These are phyloP conservation scores for Didymella glomerata DNA, from an alignment of 2,329 filamentous ascomycete genomes.

Conservation along the genomic window DNA sequence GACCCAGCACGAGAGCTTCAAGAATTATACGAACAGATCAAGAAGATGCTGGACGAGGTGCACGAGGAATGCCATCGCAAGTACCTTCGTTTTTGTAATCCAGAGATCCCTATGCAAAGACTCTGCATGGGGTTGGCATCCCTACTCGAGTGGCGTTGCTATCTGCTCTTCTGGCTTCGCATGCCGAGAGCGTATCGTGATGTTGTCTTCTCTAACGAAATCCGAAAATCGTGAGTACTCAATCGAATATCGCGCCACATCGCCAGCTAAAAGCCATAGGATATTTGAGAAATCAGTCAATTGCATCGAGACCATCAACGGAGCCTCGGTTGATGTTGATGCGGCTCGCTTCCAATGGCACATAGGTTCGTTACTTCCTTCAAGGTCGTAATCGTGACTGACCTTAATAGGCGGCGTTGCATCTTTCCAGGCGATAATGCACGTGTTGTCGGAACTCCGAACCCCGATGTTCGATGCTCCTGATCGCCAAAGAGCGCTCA, in stretches of 20 bases:
- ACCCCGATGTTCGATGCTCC: slow-evolving; percentile 48
- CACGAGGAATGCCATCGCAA: slow-evolving; percentile 46
- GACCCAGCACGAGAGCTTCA: slow-evolving; percentile 47
- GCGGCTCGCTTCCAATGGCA: slow-evolving; percentile 52
- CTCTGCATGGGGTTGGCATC: slow-evolving; percentile 43
- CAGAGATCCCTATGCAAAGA: slow-evolving; percentile 44
- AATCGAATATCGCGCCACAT: background rate
- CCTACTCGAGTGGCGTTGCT: slow-evolving; percentile 50
- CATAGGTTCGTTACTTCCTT: slow-evolving; percentile 35
- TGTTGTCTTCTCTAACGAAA: slow-evolving; percentile 46
- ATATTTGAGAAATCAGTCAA: slow-evolving; percentile 53
- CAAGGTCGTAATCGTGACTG: slow-evolving; percentile 7
- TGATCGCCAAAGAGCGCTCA: slow-evolving; percentile 47
- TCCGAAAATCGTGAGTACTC: slow-evolving; percentile 45
- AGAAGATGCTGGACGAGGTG: slow-evolving; percentile 48
- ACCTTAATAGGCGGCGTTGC: slow-evolving; percentile 40
- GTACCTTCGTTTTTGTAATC: slow-evolving; percentile 43
- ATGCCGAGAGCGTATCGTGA: slow-evolving; percentile 51
- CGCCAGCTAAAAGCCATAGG: slow-evolving; percentile 27
- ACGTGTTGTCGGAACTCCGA: slow-evolving; percentile 51
- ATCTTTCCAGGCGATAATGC: slow-evolving; percentile 51
- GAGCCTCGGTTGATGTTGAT: slow-evolving; percentile 46
- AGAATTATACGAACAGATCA: slow-evolving; percentile 48
- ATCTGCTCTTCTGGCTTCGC: slow-evolving; percentile 51
- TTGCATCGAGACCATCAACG: slow-evolving; percentile 49